Evolutionary conservation across 441 rosid species (phyloP), one percentile per base, ranked within the genome.

Genomic region (Syzygium malaccense): DNA sequence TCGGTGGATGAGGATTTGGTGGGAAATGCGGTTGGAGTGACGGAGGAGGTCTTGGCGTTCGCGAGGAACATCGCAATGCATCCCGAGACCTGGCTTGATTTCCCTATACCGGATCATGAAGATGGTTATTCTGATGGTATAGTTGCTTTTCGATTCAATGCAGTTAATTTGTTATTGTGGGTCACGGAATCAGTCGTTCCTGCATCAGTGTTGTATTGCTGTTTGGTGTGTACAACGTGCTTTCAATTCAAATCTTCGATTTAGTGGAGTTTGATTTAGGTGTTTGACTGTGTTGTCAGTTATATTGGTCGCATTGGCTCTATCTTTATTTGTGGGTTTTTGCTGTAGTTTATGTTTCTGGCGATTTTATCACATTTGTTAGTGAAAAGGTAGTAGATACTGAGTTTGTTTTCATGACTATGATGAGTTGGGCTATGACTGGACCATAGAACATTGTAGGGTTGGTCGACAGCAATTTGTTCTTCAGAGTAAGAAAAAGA

Each of bases 21-120:
- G 86, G 93, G 93, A 32, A 90, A 88, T 87, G 96, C 89, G 25
- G 92, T 95, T 18, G 99, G 99, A 87, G 96, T 98, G 85, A 95
- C 96, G 2, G 97, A 95, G 89, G 99, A 97, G 88, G 96, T 95
- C 19, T 92, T 97, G 55, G 92, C 92, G 15, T 98, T 97, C 58
- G 98, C 95, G 2, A 95, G 93, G 90, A 97, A 96, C 90, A 90
- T 95, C 53, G 93, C 98, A 30, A 86, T 93, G 95, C 99, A 98
- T 95, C 98, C 98, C 4, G 95, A 95, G 92, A 96, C 99, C 80
- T 98, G 99, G 99, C 93, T 97, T 9, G 97, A 96, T 90, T 98
- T 98, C 54, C 99, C 98, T 3, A 80, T 89, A 8, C 75, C 56
- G 32, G 88, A 89, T 8, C 88, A 94, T 48, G 96, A 95, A 53